Evolutionary conservation across 371 early-diverging fungal genomes (phyloP), one percentile per base, ranked within the genome.

Genomic region (Mortierella sp.): DNA sequence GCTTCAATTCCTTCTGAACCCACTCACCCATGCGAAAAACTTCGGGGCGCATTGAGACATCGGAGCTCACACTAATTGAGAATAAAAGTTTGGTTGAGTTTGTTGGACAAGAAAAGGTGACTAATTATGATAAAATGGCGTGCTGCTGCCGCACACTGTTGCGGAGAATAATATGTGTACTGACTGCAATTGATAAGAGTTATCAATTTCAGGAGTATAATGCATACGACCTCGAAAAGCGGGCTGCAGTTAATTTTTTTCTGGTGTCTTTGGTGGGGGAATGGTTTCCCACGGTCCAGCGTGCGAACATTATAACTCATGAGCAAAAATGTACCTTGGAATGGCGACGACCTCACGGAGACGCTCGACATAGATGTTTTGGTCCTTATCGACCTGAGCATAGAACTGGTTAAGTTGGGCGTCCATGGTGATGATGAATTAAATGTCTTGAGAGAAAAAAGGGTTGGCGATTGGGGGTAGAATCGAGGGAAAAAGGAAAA

Each of bases 301-400:
- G 19, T 31, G 34, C 15, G n/a, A 51, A 51, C 35, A 26, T 32
- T 5, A 42, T n/a, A 29, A 60, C 2, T 47, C 42, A 47, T n/a
- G 45, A 19, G 19, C 6, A 17, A 43, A 19, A 45, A 47, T 57
- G 68, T 89, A 93, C 93, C 92, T 92, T 57, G 96, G 95, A 67
- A 98, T 97, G 47, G 94, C 96, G 29, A 98, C 98, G 35, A 90
- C 94, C 84, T 97, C 96, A 56, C 92, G 91, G 63, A 98, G 92
- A 73, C 92, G 87, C 61, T 93, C 90, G 76, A 98, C 88, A 82
- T 93, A 97, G 79, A 87, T 85, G 64, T 90, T 84, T 82, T 95
- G 91, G 85, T 95, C 90, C 72, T 91, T 80, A 73, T 95, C 94
- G 66, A 97, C 92, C 77, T 93, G 91, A 23, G 89, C 88, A 81